Percentiles rank a stretch among this genome's conserved stretches.
Conservation (phyloP, 257 asterid genomes). For the Apocynum venetum region DNA sequence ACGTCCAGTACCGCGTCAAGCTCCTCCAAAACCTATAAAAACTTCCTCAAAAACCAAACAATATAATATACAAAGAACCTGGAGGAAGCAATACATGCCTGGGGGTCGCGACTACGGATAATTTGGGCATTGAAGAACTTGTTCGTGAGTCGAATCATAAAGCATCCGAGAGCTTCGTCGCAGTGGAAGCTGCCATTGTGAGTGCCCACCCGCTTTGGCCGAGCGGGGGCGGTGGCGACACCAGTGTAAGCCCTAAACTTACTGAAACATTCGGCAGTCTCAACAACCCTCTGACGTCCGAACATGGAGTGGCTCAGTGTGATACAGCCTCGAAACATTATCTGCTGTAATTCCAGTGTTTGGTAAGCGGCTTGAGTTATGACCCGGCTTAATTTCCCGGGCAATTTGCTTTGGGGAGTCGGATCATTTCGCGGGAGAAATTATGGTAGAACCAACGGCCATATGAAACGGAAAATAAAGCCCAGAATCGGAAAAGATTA, state of each 20-base stretch:
- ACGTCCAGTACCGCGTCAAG: constrained; percentile 44
- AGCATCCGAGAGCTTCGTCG: constrained; percentile 28
- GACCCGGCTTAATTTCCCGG: not conserved
- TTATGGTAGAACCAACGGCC: too few relatives aligned
- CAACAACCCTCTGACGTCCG: not conserved
- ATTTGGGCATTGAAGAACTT: constrained; percentile 22
- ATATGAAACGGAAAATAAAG: too few relatives aligned
- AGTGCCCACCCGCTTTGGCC: constrained; percentile 18
- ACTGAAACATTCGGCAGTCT: not conserved
- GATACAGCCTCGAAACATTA: not conserved
- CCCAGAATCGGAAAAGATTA: too few relatives aligned
- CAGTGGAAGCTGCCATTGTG: constrained; percentile 31
- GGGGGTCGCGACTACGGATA: constrained; percentile 21
- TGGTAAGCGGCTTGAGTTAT: not conserved
- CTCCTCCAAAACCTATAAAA: constrained; percentile 20
- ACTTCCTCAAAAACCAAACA: not conserved
- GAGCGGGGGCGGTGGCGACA: not conserved
- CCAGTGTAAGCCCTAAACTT: constrained; percentile 10
- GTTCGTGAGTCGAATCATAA: constrained; percentile 26
- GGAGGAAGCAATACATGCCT: not conserved
- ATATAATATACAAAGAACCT: not conserved
- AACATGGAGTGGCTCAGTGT: not conserved
- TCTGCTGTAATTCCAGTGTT: not conserved
- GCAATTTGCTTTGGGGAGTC: not conserved
- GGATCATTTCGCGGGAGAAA: not conserved